These are phyloP conservation scores for Trametes villosa DNA, from an alignment of 768 basidiomycete species.

Conservation along the genomic window DNA sequence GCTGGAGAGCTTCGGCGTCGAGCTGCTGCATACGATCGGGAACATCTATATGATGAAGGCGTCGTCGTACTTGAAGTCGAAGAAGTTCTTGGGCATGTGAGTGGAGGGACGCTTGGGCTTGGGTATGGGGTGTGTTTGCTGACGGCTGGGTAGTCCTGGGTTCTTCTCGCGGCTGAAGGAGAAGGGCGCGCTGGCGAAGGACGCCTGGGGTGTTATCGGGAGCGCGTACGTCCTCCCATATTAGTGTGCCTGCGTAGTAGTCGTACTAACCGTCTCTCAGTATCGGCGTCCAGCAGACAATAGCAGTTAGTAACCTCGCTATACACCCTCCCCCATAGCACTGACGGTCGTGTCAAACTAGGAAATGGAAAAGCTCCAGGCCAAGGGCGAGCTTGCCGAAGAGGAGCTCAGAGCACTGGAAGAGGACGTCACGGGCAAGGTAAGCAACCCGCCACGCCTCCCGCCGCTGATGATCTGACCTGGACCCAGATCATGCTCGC, in stretches of 20 bases:
- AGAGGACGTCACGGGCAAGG: constrained; percentile 92
- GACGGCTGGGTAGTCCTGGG: constrained; percentile 59
- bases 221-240: constrained; percentile 71
- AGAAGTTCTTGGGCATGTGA: constrained; percentile 88
- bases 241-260: neutral
- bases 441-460: constrained; percentile 32
- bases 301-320: constrained; percentile 44
- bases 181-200: constrained; percentile 90
- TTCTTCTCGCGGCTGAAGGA: constrained; percentile 96
- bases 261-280: constrained; percentile 35
- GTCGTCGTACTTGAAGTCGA: constrained; percentile 87
- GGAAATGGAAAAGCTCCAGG: constrained; percentile 91
- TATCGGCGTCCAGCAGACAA: constrained; percentile 75
- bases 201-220: constrained; percentile 95
- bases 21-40: constrained; percentile 91
- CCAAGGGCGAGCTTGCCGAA: constrained; percentile 86
- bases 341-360: constrained; percentile 38
- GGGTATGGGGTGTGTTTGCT: constrained; percentile 10
- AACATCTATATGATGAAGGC: constrained; percentile 94
- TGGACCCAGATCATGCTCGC: constrained; percentile 80
- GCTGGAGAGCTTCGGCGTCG: constrained; percentile 96
- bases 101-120: too few species aligned
- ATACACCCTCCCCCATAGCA: constrained; percentile 9
- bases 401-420: constrained; percentile 87
- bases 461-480: neutral